Base-by-base conservation (phyloP, 441 rosid species). In the Croton laevigatus region DNA sequence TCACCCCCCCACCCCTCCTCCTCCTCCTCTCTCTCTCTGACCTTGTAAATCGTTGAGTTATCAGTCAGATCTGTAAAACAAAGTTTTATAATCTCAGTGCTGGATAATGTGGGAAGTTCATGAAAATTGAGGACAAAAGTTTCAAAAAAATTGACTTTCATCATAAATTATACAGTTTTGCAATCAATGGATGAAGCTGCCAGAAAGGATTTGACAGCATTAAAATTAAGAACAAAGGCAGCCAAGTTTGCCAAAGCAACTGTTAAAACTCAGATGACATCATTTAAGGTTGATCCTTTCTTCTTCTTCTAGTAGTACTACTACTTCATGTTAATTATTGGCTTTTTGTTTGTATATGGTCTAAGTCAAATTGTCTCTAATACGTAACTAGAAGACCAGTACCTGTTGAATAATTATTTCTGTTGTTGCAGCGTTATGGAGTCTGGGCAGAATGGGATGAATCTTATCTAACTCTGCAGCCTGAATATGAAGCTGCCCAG, bases 401-500 rank as follows among this genome's bases (percentile, higher is more conserved):
- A 58, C 53, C 65, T 51, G 62, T 71, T 77, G 27, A 54, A 20
- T 58, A 49, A 61, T 68, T 55, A 46, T 49, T 44, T 54, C 54
- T 61, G 71, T 73, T 75, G 46, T 66, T 87, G 79, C 86, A 93
- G 99, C 95, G 97, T 22, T 91, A 78, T 87, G 99, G 99, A 80
- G 86, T 95, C 66, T 95, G 99, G 99, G 99, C 96, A 68, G 91
- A 91, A 79, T 95, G 99, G 98, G 84, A 76, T 66, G 84, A 81
- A 78, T 89, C 94, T 77, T 95, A 95, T 83, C 84, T 89, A 75
- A 91, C 99, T 72, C 92, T 93, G 45, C 91, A 95, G 85, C 98
- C 97, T 65, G 91, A 87, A 71, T 95, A 95, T 75, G 99, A 95
- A 87, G 97, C 97, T 62, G 91, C 93, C 57, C 98, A 95, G 98